Base-by-base conservation (phyloP, 1,284 basidiomycete genomes). In the Xerocomus minutiporus region DNA sequence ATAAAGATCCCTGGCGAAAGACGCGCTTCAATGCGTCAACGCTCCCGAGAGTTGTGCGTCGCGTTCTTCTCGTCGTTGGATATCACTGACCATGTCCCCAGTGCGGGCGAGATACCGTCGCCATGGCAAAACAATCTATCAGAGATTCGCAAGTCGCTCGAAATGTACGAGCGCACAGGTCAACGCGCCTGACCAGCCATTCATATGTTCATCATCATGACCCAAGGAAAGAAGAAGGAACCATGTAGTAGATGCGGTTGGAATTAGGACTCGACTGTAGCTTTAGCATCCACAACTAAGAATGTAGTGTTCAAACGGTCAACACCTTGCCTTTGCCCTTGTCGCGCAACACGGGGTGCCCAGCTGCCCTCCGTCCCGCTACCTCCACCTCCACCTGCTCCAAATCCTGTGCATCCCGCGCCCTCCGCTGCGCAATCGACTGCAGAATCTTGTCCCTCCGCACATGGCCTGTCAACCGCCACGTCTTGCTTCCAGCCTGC, bases 401-500 rank as follows among this genome's bases (percentile, higher is more conserved):
- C 40, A 69, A 45, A 17, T 56, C 55, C 8, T 47, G 57, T 29
- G 54, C 57, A 8, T 65, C 64, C 23, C 66, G 55, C 1, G 60
- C 59, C 41, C 67, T 57, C 49, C 65, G 64, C 50, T 35, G 60
- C 5, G 65, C 65, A 7, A 67, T 70, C 4, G 69, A 64, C 46
- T 70, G 67, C 45, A 78, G 47, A 47, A 78, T 79, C 59, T 76
- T 72, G 28, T 74, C 72, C 50, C 76, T 66, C 51, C 72, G 66
- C n/a, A 51, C 65, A 61, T 57, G 70, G 38, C 76, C 75, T 59
- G 52, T 66, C 56, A 76, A 70, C 3, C 63, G 66, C 78, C 79
- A 83, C 1, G 75, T 73, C 55, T 66, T 67, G 56, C 72, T 73
- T 52, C 73, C 72, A 55, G 76, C 72, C 59, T 76, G 75, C n/a